These are phyloP conservation scores for Aeminium ludgeri DNA, from an alignment of 495 filamentous ascomycete species.

Conservation along the genomic window DNA sequence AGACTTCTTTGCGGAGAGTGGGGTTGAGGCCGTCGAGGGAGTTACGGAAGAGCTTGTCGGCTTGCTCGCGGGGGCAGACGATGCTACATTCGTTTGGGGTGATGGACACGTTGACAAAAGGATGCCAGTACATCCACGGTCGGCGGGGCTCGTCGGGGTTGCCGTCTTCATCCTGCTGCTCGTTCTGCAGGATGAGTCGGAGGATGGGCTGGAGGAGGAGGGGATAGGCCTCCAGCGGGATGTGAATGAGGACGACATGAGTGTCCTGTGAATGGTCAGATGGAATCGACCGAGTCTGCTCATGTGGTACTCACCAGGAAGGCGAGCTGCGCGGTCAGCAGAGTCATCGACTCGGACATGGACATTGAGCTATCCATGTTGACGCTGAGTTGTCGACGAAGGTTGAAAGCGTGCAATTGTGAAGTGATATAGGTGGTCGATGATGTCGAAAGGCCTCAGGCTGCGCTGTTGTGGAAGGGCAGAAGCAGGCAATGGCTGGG, in stretches of 20 bases:
- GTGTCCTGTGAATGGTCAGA: conserved; percentile 46
- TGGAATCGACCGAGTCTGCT: conserved; percentile 1
- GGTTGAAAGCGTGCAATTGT: no score
- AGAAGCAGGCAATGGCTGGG: background rate
- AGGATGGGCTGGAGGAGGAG: conserved; percentile 71
- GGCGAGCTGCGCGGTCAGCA: conserved; percentile 24
- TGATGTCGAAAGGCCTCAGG: no score
- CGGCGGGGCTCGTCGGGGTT: conserved; percentile 6
- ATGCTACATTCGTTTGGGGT: conserved; percentile 88
- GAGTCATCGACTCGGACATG: conserved; percentile 23
- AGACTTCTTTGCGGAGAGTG: conserved; percentile 35
- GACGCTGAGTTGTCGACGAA: background rate
- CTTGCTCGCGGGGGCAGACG: conserved; percentile 61
- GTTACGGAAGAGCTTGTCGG: conserved; percentile 56
- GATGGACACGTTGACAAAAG: conserved; percentile 84
- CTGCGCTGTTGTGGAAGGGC: no score
- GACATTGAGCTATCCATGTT: background rate
- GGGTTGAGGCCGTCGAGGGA: conserved; percentile 32
- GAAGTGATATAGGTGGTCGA: no score
- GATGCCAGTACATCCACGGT: conserved; percentile 37
- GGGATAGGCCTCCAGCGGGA: conserved; percentile 67
- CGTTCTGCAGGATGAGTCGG: conserved; percentile 49
- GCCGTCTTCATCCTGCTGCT: conserved; percentile 21
- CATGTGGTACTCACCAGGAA: conserved; percentile 20
- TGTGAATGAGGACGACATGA: conserved; percentile 73